A percentile compares a stretch with the other conserved stretches of the same genome.
Evolutionary conservation across 2,329 filamentous ascomycete species (phyloP).

Genomic region (Pseudocercospora fijiensis): DNA sequence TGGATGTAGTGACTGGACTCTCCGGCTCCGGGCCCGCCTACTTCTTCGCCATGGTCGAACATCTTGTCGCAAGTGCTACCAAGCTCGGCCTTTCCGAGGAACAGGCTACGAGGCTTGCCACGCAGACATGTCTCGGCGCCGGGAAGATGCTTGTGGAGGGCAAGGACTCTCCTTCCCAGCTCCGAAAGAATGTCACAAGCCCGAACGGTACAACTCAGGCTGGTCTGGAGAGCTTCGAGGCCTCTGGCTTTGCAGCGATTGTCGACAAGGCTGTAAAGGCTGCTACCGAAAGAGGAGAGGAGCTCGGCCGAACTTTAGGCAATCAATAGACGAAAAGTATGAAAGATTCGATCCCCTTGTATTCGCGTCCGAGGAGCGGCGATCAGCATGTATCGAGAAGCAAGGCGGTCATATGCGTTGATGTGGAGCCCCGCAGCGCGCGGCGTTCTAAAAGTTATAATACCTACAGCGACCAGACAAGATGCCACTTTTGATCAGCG

Average conservation of each 20-base stretch:
- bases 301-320: conserved; percentile 32
- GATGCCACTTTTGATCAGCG: not conserved
- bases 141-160: conserved; percentile 33
- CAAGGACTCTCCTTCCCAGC: conserved; percentile 28
- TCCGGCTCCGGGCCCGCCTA: conserved; percentile 32
- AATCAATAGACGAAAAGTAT: conserved; percentile 18
- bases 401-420: not conserved
- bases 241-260: conserved; percentile 27
- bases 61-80: conserved; percentile 30
- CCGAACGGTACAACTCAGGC: conserved; percentile 34
- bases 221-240: conserved; percentile 32
- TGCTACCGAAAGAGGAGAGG: conserved; percentile 29
- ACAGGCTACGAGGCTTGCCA: conserved; percentile 31
- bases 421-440: not conserved
- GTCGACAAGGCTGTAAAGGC: conserved; percentile 33
- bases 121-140: conserved; percentile 33
- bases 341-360: not conserved
- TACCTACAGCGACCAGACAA: not conserved
- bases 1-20: conserved; percentile 33
- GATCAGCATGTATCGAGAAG: not conserved
- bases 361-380: not conserved
- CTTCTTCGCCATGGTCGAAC: conserved; percentile 35
- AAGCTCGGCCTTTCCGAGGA: conserved; percentile 29
- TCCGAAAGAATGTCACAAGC: conserved; percentile 34
- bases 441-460: not conserved